phyloP scores from a whole-genome alignment of 1,284 basidiomycete genomes.

The Leccinum fallax region DNA sequence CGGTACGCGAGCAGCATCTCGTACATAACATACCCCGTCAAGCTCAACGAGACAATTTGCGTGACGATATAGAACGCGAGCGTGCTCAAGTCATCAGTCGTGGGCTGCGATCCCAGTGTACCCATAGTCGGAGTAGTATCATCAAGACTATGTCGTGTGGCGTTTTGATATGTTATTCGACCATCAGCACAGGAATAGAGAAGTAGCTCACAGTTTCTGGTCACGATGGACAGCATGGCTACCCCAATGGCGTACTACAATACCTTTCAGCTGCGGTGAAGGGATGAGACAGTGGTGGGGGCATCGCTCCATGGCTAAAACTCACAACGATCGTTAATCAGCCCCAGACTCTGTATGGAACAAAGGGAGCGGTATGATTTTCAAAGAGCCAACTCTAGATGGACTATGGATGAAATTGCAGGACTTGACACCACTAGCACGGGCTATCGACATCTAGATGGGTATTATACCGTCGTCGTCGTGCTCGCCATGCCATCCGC shows the following conservation, averaged over 20 bases:
- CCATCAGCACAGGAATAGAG: not conserved
- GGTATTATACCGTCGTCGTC: too few species aligned
- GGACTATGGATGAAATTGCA: too few species aligned
- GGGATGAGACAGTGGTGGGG: not conserved
- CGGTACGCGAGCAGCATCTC: slow-evolving; percentile 34
- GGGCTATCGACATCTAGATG: too few species aligned
- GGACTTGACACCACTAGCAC: too few species aligned
- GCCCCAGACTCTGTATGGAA: not conserved
- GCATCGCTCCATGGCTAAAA: not conserved
- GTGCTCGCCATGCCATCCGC: too few species aligned
- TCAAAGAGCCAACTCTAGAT: too few species aligned
- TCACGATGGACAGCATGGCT: slow-evolving; percentile 38
- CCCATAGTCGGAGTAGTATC: slow-evolving; percentile 38
- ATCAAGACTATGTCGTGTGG: slow-evolving; percentile 31
- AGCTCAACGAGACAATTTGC: slow-evolving; percentile 33
- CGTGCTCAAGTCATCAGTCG: slow-evolving; percentile 38
- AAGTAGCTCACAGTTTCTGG: slow-evolving; percentile 40
- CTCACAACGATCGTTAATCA: slow-evolving; percentile 19
- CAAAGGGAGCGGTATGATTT: not conserved
- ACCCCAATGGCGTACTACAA: slow-evolving; percentile 37
- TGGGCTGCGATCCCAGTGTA: slow-evolving; percentile 41
- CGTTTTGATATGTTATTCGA: not conserved
- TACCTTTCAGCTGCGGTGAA: slow-evolving; percentile 34
- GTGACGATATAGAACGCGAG: slow-evolving; percentile 37
- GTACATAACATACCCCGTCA: slow-evolving; percentile 32